Base-by-base conservation (phyloP, 257 asterid genomes). In the Rubia yunnanensis region DNA sequence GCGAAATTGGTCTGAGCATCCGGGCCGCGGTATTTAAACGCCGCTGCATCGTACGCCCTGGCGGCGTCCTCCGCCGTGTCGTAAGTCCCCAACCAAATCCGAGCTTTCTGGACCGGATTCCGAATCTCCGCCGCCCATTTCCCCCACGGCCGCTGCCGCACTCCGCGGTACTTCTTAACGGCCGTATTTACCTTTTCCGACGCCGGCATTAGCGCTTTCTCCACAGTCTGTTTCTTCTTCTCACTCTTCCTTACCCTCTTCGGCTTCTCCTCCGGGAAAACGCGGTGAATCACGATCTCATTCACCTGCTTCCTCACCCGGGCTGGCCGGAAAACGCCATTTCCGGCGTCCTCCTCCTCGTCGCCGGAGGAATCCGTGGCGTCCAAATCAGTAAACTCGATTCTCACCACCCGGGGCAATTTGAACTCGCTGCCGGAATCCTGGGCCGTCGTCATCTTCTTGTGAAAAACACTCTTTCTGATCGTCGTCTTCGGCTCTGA, bases 81-180 rank as follows among this genome's bases (percentile, higher is more conserved):
- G 44, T 50, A 88, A 2, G 96, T 91, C 15, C 98, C 95, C 13
- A 91, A 74, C 98, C 98, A 91, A 10, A 74, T 30, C 64, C 98
- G 72, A 10, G 58, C 17, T 72, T 81, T 72, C 74, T 32, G 70
- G 15, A 28, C 39, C 18, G 98, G 88, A 39, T 91, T 87, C 0
- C 98, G 85, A 13, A 91, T 91, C 84, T 91, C 98, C 5, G 96
- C 96, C 11, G 95, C 78, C 91, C 88, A 91, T 69, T 78, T 86
- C 0, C 98, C 98, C 98, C 96, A 91, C 10, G 91, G 89, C 74
- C 96, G 78, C 68, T 59, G 86, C 68, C 98, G 59, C 0, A 91
- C 96, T 10, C 98, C 98, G 24, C 94, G 84, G 59, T 53, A 91
- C 65, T 88, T 91, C 77, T 66, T 79, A 27, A 6, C 77, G 10